A percentile compares a stretch with the other conserved stretches of the same genome.
Evolutionary conservation across 2,329 filamentous ascomycete species (phyloP).

Genomic region (Tolypocladium album): DNA sequence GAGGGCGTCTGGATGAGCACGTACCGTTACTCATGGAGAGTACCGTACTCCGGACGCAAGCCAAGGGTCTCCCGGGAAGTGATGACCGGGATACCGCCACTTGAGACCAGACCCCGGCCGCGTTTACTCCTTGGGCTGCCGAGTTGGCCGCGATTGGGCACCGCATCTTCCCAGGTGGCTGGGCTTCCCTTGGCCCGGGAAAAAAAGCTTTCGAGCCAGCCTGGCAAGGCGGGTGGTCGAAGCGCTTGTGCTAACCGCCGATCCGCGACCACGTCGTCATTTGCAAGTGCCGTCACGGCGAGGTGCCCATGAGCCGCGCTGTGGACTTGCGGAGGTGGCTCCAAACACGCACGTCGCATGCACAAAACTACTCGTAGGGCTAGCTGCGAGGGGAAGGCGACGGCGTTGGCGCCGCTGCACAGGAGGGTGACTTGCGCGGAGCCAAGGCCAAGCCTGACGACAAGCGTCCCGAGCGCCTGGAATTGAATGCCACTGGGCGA

Average conservation of each 20-base stretch:
- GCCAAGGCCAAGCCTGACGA: neutral
- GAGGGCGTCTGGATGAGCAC: neutral
- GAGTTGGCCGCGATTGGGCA: slow-evolving; percentile 1
- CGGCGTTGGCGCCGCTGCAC: neutral
- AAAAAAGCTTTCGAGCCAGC: neutral
- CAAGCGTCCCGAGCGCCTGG: slow-evolving; percentile 5
- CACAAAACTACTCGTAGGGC: neutral
- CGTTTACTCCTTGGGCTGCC: neutral
- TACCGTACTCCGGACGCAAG: neutral
- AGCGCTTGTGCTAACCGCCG: neutral
- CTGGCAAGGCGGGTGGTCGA: neutral
- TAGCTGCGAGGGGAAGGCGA: neutral
- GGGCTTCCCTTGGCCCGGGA: neutral
- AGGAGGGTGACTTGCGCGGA: neutral
- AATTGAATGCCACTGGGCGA: neutral
- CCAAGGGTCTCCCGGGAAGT: neutral
- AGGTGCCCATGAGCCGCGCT: neutral
- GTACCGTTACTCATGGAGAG: neutral
- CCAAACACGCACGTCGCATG: neutral
- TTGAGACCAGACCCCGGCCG: slow-evolving; percentile 1
- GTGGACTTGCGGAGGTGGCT: neutral
- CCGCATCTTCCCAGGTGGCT: neutral
- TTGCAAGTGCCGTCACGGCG: neutral
- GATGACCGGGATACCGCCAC: neutral
- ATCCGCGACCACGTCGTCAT: neutral